Base-by-base conservation (phyloP, 2,329 filamentous ascomycete species). In the Thielaviopsis ethacetica region DNA sequence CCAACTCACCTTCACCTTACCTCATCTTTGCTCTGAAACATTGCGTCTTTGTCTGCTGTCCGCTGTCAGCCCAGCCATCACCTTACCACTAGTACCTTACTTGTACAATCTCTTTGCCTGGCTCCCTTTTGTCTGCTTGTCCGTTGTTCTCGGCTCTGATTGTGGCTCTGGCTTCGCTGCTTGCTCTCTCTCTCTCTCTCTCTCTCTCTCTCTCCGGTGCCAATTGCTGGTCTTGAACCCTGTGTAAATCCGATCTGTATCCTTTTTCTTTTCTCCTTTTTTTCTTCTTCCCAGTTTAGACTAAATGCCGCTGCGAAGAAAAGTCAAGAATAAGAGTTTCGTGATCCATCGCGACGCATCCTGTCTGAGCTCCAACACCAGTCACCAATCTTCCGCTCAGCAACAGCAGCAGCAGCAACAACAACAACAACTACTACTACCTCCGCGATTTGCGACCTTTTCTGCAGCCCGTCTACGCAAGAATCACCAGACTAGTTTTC, bases 331-430 rank as follows among this genome's bases (percentile, higher is more conserved):
- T 19, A 53, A 58, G 47, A 54, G 6, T 38, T 61, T 61, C 55
- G 59, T 58, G 47, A 61, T 61, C 44, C 59, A 58, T 47, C 59
- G 59, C 52, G 59, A 61, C 59, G 59, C 58, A 56, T 61, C 59
- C 22, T 61, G 59, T 53, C 56, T 61, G 17, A 61, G 59, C 47
- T 61, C 59, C 56, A 61, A 61, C 59, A 56, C 53, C 22, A 61
- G 59, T 27, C 56, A 58, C 10, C 56, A 61, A 22, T 53, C 58
- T 24, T 27, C 27, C 19, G 53, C 24, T 22, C 56, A 44, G 26
- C 24, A 50, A 30, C 24, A 13, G 56, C 55, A 49, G 52, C 52
- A 30, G 54, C 38, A 44, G n/a, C 38, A 44, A n/a, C 38, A 44
- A 44, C 38, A 17, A 10, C 38, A 44, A n/a, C 38, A 44, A n/a